Evolutionary conservation across 805 yeast species (phyloP).

Genomic region (Saccharomycopsis fermentans): DNA sequence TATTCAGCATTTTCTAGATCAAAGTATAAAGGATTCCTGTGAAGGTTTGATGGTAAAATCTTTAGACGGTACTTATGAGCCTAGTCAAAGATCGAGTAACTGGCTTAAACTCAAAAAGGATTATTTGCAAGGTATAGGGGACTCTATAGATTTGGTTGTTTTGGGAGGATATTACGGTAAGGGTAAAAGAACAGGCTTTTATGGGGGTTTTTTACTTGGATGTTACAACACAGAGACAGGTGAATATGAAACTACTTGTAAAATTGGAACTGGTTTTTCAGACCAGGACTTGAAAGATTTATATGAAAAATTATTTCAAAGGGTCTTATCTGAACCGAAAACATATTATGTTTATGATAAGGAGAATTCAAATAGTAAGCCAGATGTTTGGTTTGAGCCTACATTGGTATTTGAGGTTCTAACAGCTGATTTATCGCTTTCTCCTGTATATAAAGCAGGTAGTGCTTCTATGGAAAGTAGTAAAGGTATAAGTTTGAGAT

Average conservation of each 20-base stretch:
- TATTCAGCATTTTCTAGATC: slow-evolving; percentile 75
- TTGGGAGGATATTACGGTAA: slow-evolving; percentile 89
- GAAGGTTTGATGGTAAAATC: slow-evolving; percentile 96
- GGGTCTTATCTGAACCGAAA: slow-evolving; percentile 56
- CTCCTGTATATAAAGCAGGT: slow-evolving; percentile 87
- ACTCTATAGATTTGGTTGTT: slow-evolving; percentile 86
- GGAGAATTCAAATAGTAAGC: slow-evolving; percentile 51
- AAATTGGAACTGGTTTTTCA: slow-evolving; percentile 94
- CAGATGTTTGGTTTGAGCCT: slow-evolving; percentile 96
- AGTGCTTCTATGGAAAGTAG: slow-evolving; percentile 43
- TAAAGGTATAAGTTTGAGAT: slow-evolving; percentile 77
- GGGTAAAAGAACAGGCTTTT: slow-evolving; percentile 90
- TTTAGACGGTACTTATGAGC: slow-evolving; percentile 77
- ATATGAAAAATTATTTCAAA: slow-evolving; percentile 51
- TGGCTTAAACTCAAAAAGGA: slow-evolving; percentile 96
- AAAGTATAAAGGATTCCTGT: slow-evolving; percentile 79
- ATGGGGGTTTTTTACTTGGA: slow-evolving; percentile 90
- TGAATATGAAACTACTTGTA: slow-evolving; percentile 90
- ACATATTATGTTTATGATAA: slow-evolving; percentile 58
- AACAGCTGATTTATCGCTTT: slow-evolving; percentile 81
- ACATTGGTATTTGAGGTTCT: slow-evolving; percentile 73
- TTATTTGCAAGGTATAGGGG: slow-evolving; percentile 91
- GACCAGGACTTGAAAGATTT: slow-evolving; percentile 67
- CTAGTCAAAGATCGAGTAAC: slow-evolving; percentile 87
- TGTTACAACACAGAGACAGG: slow-evolving; percentile 86